Percentiles rank a stretch among this genome's conserved stretches.
Evolutionary conservation across 352 stramenopile genomes (phyloP).

Genomic region (Thraustochytrium sp.): DNA sequence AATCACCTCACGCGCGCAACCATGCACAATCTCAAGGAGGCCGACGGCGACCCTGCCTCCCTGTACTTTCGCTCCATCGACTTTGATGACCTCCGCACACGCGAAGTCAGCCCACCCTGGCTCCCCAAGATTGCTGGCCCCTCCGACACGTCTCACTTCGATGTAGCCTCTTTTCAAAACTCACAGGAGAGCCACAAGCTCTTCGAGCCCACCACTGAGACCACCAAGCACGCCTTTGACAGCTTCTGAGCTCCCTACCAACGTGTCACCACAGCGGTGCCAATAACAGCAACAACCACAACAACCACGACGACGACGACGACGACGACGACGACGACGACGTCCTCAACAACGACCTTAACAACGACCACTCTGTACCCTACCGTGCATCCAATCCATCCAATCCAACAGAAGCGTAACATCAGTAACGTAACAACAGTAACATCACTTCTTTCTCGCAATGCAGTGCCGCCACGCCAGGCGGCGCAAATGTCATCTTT

Average conservation of each 20-base stretch:
- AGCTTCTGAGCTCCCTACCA: background rate
- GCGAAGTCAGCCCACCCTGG: background rate
- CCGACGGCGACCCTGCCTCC: background rate
- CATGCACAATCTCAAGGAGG: background rate
- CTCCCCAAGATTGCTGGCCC: background rate
- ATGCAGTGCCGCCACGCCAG: no score
- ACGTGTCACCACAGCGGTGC: background rate
- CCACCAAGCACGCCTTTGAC: background rate
- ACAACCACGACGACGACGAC: no score
- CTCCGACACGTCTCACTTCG: conserved; percentile 37
- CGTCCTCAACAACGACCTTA: no score
- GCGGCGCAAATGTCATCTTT: no score
- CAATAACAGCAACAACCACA: no score
- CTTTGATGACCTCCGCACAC: background rate
- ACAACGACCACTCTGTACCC: background rate
- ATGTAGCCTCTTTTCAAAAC: background rate
- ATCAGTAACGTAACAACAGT: no score
- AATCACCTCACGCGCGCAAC: background rate
- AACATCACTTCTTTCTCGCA: no score
- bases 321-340: no score
- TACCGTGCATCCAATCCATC: no score
- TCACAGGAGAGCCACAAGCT: background rate
- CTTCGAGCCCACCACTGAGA: background rate
- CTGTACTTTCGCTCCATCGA: conserved; percentile 14
- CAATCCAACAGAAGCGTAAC: no score